These are phyloP conservation scores for Solanum corneliomulleri DNA, from an alignment of 257 asterid species.

Conservation along the genomic window DNA sequence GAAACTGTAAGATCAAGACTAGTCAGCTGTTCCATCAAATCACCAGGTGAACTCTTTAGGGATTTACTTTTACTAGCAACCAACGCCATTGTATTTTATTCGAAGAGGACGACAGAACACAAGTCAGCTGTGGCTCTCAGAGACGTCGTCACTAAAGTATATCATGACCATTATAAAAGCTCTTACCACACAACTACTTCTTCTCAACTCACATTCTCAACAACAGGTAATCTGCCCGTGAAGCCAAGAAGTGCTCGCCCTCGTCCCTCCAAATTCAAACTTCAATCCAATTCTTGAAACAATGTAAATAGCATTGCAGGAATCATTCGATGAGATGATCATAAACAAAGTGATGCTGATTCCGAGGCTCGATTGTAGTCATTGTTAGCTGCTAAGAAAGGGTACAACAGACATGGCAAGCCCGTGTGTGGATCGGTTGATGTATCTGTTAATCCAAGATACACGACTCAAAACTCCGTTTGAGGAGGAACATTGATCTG, in stretches of 20 bases:
- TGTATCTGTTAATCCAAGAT: neutral
- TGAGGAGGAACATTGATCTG: neutral
- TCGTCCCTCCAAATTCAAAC: conserved; percentile 24
- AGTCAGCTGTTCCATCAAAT: conserved; percentile 23
- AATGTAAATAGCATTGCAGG: neutral
- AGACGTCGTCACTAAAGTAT: conserved; percentile 40
- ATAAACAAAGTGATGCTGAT: conserved; percentile 11
- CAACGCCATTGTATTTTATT: conserved; percentile 71
- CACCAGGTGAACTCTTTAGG: conserved; percentile 60
- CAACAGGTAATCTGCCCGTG: conserved; percentile 48
- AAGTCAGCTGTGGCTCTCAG: conserved; percentile 63
- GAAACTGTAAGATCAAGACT: conserved; percentile 61
- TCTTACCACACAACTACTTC: conserved; percentile 29
- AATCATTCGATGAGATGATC: neutral
- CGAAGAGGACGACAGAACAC: conserved; percentile 64
- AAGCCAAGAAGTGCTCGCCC: conserved; percentile 70
- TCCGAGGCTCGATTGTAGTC: conserved; percentile 7
- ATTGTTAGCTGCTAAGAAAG: conserved; percentile 23
- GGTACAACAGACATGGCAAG: conserved; percentile 30
- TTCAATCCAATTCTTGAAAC: conserved; percentile 3
- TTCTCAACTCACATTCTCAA: conserved; percentile 16
- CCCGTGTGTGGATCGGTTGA: neutral
- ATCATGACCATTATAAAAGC: conserved; percentile 26
- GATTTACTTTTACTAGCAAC: conserved; percentile 66
- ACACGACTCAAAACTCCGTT: neutral